phyloP scores from a whole-genome alignment of 2,329 filamentous ascomycete genomes.

The Aspergillus phoenicis region DNA sequence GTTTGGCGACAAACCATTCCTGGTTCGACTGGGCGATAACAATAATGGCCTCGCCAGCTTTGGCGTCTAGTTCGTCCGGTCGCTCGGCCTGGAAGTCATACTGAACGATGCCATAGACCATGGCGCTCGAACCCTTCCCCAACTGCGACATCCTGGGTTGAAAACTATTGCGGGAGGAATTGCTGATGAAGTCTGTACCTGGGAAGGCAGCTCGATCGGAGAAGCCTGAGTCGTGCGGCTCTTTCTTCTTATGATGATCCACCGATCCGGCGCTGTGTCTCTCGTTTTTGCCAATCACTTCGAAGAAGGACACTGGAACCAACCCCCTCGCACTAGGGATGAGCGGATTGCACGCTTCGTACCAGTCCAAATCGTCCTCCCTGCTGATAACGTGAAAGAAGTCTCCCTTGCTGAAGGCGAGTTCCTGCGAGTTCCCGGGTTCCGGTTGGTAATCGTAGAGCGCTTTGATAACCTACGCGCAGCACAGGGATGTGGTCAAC shows the following conservation, averaged over 20 bases:
- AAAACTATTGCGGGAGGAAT: constrained; percentile 25
- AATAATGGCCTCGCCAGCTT: constrained; percentile 93
- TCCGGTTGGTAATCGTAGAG: constrained; percentile 88
- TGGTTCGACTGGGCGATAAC: constrained; percentile 98
- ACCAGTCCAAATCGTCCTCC: constrained; percentile 94
- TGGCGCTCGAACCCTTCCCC: constrained; percentile 67
- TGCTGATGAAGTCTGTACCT: constrained; percentile 32
- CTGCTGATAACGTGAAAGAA: constrained; percentile 98
- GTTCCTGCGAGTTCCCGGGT: constrained; percentile 67
- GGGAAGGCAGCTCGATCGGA: constrained; percentile 56
- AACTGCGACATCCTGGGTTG: constrained; percentile 49
- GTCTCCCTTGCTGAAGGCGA: constrained; percentile 91
- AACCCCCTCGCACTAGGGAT: constrained; percentile 82
- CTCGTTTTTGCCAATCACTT: constrained; percentile 87
- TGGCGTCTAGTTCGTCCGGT: constrained; percentile 93
- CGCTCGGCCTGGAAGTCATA: constrained; percentile 95
- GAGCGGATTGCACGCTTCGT: constrained; percentile 95
- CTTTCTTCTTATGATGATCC: constrained; percentile 53
- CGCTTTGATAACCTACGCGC: constrained; percentile 83
- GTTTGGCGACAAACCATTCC: constrained; percentile 99
- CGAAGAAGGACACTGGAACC: constrained; percentile 92
- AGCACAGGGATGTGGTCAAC: constrained; percentile 25
- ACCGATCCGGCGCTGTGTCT: constrained; percentile 76
- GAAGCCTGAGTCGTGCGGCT: constrained; percentile 92
- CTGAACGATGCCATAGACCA: constrained; percentile 95